Percentiles rank a stretch among this genome's conserved stretches.
phyloP scores from a whole-genome alignment of 2,329 filamentous ascomycete genomes.

The Daldinia sp. region DNA sequence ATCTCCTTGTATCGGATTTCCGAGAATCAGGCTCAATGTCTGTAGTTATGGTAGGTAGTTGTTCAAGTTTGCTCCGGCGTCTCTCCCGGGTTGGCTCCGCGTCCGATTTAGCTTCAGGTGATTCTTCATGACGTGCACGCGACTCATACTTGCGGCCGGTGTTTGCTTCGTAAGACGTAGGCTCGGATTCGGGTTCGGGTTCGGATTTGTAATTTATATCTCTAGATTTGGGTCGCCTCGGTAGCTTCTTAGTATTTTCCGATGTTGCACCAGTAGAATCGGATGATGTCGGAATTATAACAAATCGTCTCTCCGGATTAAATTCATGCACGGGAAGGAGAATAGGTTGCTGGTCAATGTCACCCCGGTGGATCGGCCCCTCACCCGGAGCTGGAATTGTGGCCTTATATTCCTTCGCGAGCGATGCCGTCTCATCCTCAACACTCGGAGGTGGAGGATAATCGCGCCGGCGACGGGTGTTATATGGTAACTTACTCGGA shows the following conservation, averaged over 20 bases:
- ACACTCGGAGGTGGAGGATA: conserved; percentile 73
- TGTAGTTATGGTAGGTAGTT: conserved; percentile 51
- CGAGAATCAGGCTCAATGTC: conserved; percentile 31
- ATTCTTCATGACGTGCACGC: conserved; percentile 49
- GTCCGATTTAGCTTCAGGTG: conserved; percentile 43
- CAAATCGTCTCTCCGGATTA: conserved; percentile 74
- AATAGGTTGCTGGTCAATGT: conserved; percentile 75
- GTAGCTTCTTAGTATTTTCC: conserved; percentile 40
- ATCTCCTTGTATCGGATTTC: conserved; percentile 42
- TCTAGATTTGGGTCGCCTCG: conserved; percentile 37
- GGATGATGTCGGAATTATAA: conserved; percentile 62
- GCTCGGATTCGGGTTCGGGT: conserved; percentile 43
- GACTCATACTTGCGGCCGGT: conserved; percentile 57
- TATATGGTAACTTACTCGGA: conserved; percentile 41
- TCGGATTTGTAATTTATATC: conserved; percentile 34
- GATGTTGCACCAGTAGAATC: conserved; percentile 47
- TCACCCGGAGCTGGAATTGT: conserved; percentile 58
- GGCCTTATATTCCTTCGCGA: conserved; percentile 70
- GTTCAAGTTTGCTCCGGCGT: conserved; percentile 47
- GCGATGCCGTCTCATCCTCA: conserved; percentile 75
- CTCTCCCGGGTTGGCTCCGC: conserved; percentile 41
- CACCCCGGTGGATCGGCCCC: conserved; percentile 71
- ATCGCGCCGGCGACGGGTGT: conserved; percentile 48
- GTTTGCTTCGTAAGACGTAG: conserved; percentile 56
- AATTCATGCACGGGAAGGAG: conserved; percentile 71